These are phyloP conservation scores for Fusarium mundagurra DNA, from an alignment of 2,329 filamentous ascomycete genomes.

Conservation along the genomic window DNA sequence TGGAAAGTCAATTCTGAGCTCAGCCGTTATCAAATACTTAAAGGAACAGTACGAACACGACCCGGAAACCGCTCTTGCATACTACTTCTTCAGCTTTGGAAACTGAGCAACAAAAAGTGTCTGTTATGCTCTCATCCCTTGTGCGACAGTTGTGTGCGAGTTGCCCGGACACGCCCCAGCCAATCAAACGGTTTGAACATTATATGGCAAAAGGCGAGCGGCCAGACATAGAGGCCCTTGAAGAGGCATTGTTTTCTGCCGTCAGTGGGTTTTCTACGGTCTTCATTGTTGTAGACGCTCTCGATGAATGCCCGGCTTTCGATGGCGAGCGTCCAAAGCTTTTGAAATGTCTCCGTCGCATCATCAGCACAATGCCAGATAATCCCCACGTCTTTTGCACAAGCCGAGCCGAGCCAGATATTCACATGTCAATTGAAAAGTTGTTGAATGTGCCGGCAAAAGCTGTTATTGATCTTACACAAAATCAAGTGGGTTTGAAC, in stretches of 20 bases:
- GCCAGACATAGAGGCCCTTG: rapidly evolving
- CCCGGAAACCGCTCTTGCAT: rapidly evolving
- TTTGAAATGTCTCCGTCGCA: rapidly evolving
- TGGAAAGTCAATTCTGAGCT: background rate
- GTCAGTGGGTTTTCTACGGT: rapidly evolving
- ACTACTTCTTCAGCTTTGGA: background rate
- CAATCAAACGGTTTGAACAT: background rate
- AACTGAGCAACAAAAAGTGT: rapidly evolving
- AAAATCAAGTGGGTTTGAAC: rapidly evolving
- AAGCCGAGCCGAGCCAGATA: rapidly evolving
- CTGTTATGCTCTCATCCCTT: rapidly evolving
- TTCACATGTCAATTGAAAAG: rapidly evolving
- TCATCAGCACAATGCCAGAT: background rate
- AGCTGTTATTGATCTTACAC: background rate
- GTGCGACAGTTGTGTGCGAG: rapidly evolving
- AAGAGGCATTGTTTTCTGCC: rapidly evolving
- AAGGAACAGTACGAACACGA: rapidly evolving
- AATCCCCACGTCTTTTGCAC: background rate
- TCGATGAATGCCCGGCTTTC: rapidly evolving
- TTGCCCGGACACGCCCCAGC: rapidly evolving
- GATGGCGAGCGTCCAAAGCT: background rate
- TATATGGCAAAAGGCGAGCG: rapidly evolving
- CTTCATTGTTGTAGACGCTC: background rate
- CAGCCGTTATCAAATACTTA: rapidly evolving
- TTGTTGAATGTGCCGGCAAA: rapidly evolving